Evolutionary conservation across 2,329 filamentous ascomycete species (phyloP), one percentile per base, ranked within the genome.

Genomic region (Alternaria triticimaculans): DNA sequence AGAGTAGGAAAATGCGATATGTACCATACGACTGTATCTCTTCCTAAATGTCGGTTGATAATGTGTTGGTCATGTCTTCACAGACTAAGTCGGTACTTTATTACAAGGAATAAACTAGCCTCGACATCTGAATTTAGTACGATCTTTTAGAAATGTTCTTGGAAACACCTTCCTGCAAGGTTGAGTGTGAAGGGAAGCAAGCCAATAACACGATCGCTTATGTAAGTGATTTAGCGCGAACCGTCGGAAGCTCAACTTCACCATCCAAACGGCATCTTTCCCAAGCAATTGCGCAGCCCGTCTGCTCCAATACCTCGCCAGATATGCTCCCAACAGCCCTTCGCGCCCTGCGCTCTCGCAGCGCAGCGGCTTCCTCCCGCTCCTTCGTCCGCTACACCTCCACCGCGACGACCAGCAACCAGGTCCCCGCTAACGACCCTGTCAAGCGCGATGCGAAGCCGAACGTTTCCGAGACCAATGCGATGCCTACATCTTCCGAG

Each of bases 361-460:
- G 61, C 37, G 57, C 61, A 50, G 61, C 70, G 23, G 60, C 73
- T 43, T 65, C 70, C 26, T 59, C 70, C 37, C 59, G 74, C 62
- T 63, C 73, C 60, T 74, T 74, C 53, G 65, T 69, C 44, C 61
- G 70, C 60, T 75, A 71, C 62, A 62, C 60, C 55, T 66, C 74
- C n/a, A 67, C 68, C 15, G 59, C 68, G 9, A 70, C 74, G 21
- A 64, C 70, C 56, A 64, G 67, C 18, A 92, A 96, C 81, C 88
- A 87, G 70, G 85, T 94, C 8, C 80, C 89, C 0, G 94, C 87
- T 78, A 90, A 90, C 80, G 85, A 89, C 82, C 86, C 85, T 58
- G 88, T 86, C 79, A 79, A 79, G 54, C 80, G 83, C 69, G 81
- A 83, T 68, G 81, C 73, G 62, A 69, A 75, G 72, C 67, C 76